Base-by-base conservation (phyloP, 139 green algal genomes). In the Chlamydomonas sp. region DNA sequence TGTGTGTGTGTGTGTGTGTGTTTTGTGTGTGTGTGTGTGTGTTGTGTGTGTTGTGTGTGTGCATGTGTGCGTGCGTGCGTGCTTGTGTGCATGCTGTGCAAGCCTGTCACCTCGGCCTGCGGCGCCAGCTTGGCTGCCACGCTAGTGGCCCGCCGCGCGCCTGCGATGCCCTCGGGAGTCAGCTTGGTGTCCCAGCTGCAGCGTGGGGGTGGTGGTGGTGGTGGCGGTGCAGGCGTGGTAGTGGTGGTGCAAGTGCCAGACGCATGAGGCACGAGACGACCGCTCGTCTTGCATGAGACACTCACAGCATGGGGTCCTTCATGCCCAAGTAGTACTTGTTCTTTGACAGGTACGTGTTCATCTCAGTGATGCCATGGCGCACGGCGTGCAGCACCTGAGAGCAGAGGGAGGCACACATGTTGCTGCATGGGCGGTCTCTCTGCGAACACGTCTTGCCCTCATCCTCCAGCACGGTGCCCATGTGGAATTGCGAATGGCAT, bases 341-440 rank as follows among this genome's bases (percentile, higher is more conserved):
- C 35, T 57, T 69, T 6, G 24, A 34, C 22, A 69, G 62, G 35
- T 58, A 54, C 4, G 57, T 20, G 34, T 69, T 69, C 62, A 69
- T 69, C 62, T 69, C 35, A 5, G 62, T 69, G 35, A 57, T 69
- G 24, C 62, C 62, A 69, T 69, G 62, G 5, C 62, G 35, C 62
- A 69, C 57, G 37, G 57, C 6, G 62, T 69, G 62, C 22, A 69
- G n/a, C 20, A 69, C 62, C 62, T 69, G 62, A 22, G 54, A 64
- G 54, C 8, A 64, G 6, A 30, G 54, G 20, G 54, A 64, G 26
- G 54, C 24, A 8, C 30, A 36, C 24, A 64, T 64, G 24, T 26
- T 20, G 24, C 10, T 36, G 16, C 39, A 50, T 50, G 39, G 39
- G n/a, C n/a, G n/a, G n/a, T n/a, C n/a, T n/a, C n/a, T n/a, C n/a